Evolutionary conservation across 2,329 filamentous ascomycete species (phyloP), one percentile per base, ranked within the genome.

Genomic region (Exophiala sideris): DNA sequence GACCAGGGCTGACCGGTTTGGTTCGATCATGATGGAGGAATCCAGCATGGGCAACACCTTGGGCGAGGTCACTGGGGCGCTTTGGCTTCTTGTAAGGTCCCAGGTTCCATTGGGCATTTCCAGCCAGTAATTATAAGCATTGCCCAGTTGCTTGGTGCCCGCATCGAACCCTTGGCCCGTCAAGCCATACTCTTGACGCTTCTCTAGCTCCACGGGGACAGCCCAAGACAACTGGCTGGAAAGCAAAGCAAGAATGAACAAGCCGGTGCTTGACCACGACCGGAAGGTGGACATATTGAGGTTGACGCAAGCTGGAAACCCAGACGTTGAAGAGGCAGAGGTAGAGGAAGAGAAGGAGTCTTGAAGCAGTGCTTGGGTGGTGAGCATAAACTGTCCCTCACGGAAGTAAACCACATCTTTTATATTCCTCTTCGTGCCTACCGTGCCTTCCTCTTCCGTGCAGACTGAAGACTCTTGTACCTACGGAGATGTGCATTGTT

Each of bases 1-100:
- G 12, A 80, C 69, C 2, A 80, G 65, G 2, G 73, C 77, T 8
- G 72, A 71, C n/a, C 67, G 66, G 10, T 62, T 58, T 10, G 76
- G 72, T 14, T 69, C 68, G 35, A 79, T 65, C 10, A 65, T 66
- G 51, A 77, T 62, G 3, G 62, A 51, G 29, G 65, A 59, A 44
- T 68, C 66, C 7, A 62, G 59, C 54, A 67, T 67, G n/a, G 66
- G 65, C 12, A 54, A 54, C 16, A 51, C 45, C 41, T 57, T 57
- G 12, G 54, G 54, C 6, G 49, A 46, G 10, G 62, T 65, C 20
- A 62, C 57, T 2, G 66, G 60, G 35, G 66, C 56, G 12, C 63
- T 54, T 11, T 65, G 59, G 24, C 64, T 66, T 48, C 66, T 58
- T 10, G 66, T 71, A 29, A 70, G 58, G 58, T 70, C 68, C 50